Evolutionary conservation across 2,329 filamentous ascomycete species (phyloP).

Genomic region (Chaetomium sp.): DNA sequence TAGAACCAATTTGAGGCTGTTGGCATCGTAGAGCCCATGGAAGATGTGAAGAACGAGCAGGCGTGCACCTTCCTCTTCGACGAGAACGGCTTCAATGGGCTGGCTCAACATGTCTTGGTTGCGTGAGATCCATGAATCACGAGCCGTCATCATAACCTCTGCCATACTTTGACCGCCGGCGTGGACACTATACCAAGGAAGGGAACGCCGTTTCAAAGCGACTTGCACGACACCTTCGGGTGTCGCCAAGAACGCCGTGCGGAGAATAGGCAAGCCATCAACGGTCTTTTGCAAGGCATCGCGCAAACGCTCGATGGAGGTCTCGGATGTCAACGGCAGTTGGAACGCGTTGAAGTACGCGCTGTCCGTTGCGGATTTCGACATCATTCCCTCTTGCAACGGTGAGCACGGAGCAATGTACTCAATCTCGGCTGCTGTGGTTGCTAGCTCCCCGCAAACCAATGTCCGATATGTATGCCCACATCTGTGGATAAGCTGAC

Average conservation of each 20-base stretch:
- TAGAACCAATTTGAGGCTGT: conserved; percentile 65
- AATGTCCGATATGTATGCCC: conserved; percentile 52
- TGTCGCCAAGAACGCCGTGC: conserved; percentile 67
- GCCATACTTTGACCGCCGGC: conserved; percentile 27
- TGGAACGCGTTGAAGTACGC: conserved; percentile 75
- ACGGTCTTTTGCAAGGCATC: conserved; percentile 53
- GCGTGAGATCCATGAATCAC: conserved; percentile 43
- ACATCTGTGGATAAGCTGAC: conserved; percentile 57
- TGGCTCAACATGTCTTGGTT: conserved; percentile 44
- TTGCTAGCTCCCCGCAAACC: conserved; percentile 46
- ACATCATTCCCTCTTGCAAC: conserved; percentile 80
- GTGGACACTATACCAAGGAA: conserved; percentile 40
- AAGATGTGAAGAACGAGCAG: conserved; percentile 64
- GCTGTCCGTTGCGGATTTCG: conserved; percentile 44
- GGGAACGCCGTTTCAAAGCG: conserved; percentile 40
- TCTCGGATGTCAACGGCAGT: conserved; percentile 43
- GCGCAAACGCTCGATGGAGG: conserved; percentile 44
- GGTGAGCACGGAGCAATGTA: conserved; percentile 76
- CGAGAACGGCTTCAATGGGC: conserved; percentile 47
- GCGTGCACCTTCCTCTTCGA: conserved; percentile 25
- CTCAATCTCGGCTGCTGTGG: conserved; percentile 53
- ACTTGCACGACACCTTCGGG: conserved; percentile 72
- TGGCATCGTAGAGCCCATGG: conserved; percentile 82
- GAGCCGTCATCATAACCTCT: conserved; percentile 24
- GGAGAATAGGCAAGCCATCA: conserved; percentile 54